Percentiles rank a stretch among this genome's conserved stretches.
Evolutionary conservation across 306 rosid species (phyloP).

Genomic region (Herpetospermum pedunculosum): DNA sequence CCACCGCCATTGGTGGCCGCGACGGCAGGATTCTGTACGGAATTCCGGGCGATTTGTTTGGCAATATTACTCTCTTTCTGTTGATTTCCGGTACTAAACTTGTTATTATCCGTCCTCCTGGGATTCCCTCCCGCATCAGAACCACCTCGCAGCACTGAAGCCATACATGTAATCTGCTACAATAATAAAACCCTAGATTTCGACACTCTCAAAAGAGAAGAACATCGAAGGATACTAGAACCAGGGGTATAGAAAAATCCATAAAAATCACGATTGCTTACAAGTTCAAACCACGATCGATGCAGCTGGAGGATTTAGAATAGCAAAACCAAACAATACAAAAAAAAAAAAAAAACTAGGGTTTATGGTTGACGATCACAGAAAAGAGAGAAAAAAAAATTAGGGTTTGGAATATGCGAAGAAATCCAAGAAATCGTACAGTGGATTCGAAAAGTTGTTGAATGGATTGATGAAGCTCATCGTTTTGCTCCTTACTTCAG

Average conservation of each 20-base stretch:
- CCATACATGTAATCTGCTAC: constrained; percentile 19
- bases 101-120: constrained; percentile 4
- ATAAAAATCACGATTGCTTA: background rate
- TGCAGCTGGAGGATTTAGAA: background rate
- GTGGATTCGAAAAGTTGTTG: background rate
- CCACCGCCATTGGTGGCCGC: constrained; percentile 12
- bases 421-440: background rate
- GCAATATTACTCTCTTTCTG: constrained; percentile 12
- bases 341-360: too few species aligned
- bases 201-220: background rate
- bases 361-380: constrained; percentile 4
- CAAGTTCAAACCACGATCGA: background rate
- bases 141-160: constrained; percentile 24
- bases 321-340: background rate
- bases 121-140: constrained; percentile 17
- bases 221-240: background rate
- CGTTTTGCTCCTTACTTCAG: background rate
- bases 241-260: background rate
- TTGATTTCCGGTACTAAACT: constrained; percentile 14
- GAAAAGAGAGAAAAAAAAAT: background rate
- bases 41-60: constrained; percentile 11
- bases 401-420: background rate
- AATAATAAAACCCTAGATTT: constrained; percentile 5
- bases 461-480: background rate
- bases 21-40: background rate